Evolutionary conservation across 1,284 basidiomycete genomes (phyloP).

Genomic region (Leccinum solheimii): DNA sequence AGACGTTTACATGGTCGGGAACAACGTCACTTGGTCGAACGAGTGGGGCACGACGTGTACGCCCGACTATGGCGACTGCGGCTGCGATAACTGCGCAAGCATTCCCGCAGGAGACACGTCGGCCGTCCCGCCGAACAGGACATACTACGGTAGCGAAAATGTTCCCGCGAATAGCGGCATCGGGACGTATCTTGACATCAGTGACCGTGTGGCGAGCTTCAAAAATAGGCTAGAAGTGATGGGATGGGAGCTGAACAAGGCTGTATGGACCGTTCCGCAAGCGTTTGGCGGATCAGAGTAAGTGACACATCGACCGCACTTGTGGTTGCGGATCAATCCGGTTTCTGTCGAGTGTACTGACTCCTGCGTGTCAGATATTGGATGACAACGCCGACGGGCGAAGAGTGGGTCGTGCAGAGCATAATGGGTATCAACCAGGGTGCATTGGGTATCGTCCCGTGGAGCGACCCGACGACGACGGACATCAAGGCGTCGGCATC

Average conservation of each 20-base stretch:
- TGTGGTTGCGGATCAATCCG: neutral
- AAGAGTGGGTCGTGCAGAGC: slow-evolving; percentile 65
- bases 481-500: slow-evolving; percentile 63
- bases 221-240: slow-evolving; percentile 55
- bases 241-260: slow-evolving; percentile 55
- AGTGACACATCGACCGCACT: slow-evolving; percentile 24
- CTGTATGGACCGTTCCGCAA: slow-evolving; percentile 76
- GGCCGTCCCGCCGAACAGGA: slow-evolving; percentile 29
- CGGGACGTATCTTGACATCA: slow-evolving; percentile 51
- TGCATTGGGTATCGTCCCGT: slow-evolving; percentile 63
- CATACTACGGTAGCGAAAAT: slow-evolving; percentile 12
- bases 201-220: slow-evolving; percentile 64
- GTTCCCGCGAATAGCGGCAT: slow-evolving; percentile 35
- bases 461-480: slow-evolving; percentile 62
- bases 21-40: slow-evolving; percentile 66
- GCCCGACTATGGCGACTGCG: slow-evolving; percentile 66
- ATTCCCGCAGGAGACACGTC: slow-evolving; percentile 24
- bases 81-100: slow-evolving; percentile 56
- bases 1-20: slow-evolving; percentile 61
- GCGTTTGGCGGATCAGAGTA: slow-evolving; percentile 63
- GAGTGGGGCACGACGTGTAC: slow-evolving; percentile 57
- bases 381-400: slow-evolving; percentile 62
- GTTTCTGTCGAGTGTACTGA: slow-evolving; percentile 1
- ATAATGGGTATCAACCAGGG: slow-evolving; percentile 73
- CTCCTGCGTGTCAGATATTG: slow-evolving; percentile 53